Conservation (phyloP, 1,284 basidiomycete species). For the Butyriboletus appendiculatus region DNA sequence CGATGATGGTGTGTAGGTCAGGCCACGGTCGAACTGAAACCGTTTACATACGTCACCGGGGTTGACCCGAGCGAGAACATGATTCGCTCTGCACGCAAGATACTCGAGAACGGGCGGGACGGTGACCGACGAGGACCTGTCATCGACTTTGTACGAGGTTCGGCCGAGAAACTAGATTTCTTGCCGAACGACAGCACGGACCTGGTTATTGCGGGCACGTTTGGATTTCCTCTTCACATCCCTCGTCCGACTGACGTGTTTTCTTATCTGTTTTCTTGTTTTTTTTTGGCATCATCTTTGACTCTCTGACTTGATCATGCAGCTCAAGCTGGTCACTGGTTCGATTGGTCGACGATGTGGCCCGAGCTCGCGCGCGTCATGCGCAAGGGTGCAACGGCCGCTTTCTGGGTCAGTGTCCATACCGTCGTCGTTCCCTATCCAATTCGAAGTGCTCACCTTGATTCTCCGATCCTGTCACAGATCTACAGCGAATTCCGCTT, state of each 20-base stretch:
- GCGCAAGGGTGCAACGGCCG: constrained; percentile 67
- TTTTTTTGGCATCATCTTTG: neutral
- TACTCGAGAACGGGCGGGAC: constrained; percentile 24
- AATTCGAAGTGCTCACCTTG: neutral
- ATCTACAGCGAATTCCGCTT: constrained; percentile 81
- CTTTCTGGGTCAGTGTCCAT: constrained; percentile 66
- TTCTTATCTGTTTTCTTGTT: neutral
- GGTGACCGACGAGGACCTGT: constrained; percentile 22
- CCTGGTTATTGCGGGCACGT: constrained; percentile 68
- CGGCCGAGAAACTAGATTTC: constrained; percentile 58
- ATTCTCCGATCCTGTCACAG: constrained; percentile 38
- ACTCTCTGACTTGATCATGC: neutral
- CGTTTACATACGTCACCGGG: constrained; percentile 65
- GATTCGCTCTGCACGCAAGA: constrained; percentile 59
- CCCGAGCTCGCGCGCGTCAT: constrained; percentile 65
- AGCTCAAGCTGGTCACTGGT: constrained; percentile 91
- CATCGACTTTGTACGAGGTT: constrained; percentile 47
- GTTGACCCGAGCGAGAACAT: constrained; percentile 76
- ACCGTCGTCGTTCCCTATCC: neutral
- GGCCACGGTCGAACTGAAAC: constrained; percentile 60
- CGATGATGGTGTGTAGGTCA: constrained; percentile 48
- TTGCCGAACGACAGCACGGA: constrained; percentile 62
- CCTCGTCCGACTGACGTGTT: neutral
- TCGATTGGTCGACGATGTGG: constrained; percentile 76
- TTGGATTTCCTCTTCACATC: neutral